Base-by-base conservation (phyloP, 805 yeast genomes). In the Peterozyma xylosa region DNA sequence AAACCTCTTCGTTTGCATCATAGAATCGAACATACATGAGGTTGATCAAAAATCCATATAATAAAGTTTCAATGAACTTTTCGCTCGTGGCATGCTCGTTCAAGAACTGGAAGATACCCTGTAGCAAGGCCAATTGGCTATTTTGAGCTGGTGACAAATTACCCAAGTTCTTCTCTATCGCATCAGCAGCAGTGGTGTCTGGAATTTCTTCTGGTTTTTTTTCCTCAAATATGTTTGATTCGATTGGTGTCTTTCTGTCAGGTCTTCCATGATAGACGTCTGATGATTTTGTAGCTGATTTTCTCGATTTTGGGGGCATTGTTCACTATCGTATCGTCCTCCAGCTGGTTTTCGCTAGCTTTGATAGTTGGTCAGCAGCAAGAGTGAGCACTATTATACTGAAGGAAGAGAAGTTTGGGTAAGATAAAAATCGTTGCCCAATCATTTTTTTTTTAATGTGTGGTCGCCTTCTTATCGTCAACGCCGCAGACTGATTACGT, bases 281-380 rank as follows among this genome's bases (percentile, higher is more conserved):
- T 13, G 34, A 11, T 7, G 27, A 21, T 32, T 32, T 32, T 14
- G 34, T 5, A 5, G 35, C 42, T 10, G 43, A 17, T 33, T 40
- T 43, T 16, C 35, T 43, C 5, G 39, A 35, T 33, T 39, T 39
- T 11, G 46, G 46, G 30, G 43, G 38, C 46, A 43, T 43, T n/a
- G 17, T 30, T 32, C 15, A 18, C 30, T 37, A 7, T 21, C 27
- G 27, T 37, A 7, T 21, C 27, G 27, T 21, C 27, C 7, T 21
- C 27, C 27, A 21, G 27, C 27, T 21, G 27, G 7, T 21, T 21
- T 21, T 21, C 7, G 27, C 7, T 21, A 21, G 27, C 27, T 21
- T 21, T 21, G 7, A 7, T 5, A 5, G 27, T 21, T 21, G 27
- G 27, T 21, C 7, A 21, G 7, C 27, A 21, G 7, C 7, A 7